Conservation (phyloP, 768 basidiomycete species). For the Russula olivacea region DNA sequence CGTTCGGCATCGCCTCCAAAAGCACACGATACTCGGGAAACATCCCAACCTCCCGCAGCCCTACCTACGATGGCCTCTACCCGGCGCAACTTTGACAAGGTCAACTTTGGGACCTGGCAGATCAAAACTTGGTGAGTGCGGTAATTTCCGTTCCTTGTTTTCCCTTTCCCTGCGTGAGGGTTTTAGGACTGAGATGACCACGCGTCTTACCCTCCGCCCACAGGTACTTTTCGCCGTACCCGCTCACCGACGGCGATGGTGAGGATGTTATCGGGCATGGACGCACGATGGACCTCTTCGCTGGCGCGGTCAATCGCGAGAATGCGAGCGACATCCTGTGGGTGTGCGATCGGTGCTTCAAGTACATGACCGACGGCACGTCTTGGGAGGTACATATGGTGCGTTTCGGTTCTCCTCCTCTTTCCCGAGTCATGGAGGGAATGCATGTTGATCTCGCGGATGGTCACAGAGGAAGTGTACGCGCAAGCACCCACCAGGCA, state of each 20-base stretch:
- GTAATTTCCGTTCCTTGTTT: background rate
- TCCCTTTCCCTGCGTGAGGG: background rate
- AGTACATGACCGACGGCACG: conserved; percentile 79
- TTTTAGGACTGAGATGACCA: background rate
- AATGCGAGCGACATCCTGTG: conserved; percentile 51
- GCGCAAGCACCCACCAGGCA: conserved; percentile 71
- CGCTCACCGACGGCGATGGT: conserved; percentile 60
- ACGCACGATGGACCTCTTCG: conserved; percentile 67
- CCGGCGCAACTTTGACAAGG: conserved; percentile 80
- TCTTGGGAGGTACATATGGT: conserved; percentile 70
- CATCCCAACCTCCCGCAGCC: conserved; percentile 4
- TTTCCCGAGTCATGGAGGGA: background rate
- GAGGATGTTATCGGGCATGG: conserved; percentile 49
- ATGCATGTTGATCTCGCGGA: background rate
- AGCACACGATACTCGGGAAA: background rate
- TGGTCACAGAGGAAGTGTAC: conserved; percentile 57
- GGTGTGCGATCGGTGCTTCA: conserved; percentile 94
- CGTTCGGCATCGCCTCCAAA: conserved; percentile 13
- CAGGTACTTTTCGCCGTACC: conserved; percentile 95
- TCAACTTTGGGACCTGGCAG: conserved; percentile 79
- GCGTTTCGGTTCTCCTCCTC: conserved; percentile 26
- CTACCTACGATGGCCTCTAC: conserved; percentile 29
- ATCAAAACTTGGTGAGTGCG: conserved; percentile 78
- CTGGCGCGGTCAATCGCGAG: conserved; percentile 52
- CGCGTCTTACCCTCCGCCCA: background rate